These are phyloP conservation scores for Closterium sp. DNA, from an alignment of 139 green algal species.

Conservation along the genomic window DNA sequence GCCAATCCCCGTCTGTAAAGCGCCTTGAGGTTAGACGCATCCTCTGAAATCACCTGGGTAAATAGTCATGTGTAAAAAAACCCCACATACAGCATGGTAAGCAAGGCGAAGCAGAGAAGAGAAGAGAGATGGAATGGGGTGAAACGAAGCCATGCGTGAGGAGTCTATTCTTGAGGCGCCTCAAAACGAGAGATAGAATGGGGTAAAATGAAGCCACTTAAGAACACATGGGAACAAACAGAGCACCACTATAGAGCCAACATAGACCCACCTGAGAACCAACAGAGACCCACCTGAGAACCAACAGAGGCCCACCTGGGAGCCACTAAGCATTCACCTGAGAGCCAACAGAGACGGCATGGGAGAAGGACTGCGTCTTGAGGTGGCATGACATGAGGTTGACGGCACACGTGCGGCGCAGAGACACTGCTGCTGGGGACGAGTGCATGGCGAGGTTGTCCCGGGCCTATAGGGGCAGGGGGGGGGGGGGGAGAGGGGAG, in stretches of 20 bases:
- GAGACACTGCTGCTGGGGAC: not conserved
- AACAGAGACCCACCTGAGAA: not conserved
- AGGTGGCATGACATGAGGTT: not conserved
- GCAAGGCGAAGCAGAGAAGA: not conserved
- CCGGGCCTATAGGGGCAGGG: not conserved
- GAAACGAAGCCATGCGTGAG: too few relatives aligned
- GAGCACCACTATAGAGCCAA: not conserved
- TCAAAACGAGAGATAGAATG: too few relatives aligned
- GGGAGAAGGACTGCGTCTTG: not conserved
- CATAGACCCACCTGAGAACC: not conserved
- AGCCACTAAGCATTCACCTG: constrained; percentile 24
- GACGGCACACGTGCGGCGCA: not conserved
- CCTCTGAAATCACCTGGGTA: not conserved
- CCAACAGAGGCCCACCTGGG: not conserved
- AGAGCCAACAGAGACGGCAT: constrained; percentile 39
- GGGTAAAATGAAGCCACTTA: too few relatives aligned
- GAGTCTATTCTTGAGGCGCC: too few relatives aligned
- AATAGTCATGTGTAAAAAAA: not conserved
- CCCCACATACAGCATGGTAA: not conserved
- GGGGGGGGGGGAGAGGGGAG: too few relatives aligned
- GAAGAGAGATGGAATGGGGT: too few relatives aligned
- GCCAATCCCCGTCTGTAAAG: not conserved
- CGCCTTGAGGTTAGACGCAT: constrained; percentile 11
- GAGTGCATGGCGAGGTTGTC: not conserved
- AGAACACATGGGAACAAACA: too few relatives aligned